Conservation (phyloP, 192 early-diverging fungal genomes). For the Backusella liffmaniae region DNA sequence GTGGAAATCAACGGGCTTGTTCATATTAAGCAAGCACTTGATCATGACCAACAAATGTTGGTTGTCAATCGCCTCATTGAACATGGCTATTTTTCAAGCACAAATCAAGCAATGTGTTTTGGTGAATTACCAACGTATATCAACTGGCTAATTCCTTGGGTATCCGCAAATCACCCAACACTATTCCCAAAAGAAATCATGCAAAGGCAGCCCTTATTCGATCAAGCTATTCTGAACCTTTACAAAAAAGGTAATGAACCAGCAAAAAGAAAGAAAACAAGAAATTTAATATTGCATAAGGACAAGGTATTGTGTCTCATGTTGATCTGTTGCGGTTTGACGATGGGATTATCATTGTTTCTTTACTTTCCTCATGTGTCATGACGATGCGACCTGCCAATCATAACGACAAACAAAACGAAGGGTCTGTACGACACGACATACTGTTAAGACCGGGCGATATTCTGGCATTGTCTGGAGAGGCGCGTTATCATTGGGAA, state of each 20-base stretch:
- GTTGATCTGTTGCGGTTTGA: conserved; percentile 51
- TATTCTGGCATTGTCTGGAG: conserved; percentile 38
- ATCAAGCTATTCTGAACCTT: conserved; percentile 52
- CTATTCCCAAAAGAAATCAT: conserved; percentile 32
- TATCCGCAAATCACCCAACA: not conserved
- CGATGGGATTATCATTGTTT: conserved; percentile 49
- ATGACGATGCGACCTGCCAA: conserved; percentile 49
- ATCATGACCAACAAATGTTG: conserved; percentile 32
- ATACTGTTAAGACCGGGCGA: conserved; percentile 44
- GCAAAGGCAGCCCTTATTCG: conserved; percentile 41
- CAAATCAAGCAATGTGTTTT: conserved; percentile 53
- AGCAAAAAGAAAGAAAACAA: not conserved
- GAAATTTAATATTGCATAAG: conserved; percentile 8
- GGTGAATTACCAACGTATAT: conserved; percentile 38
- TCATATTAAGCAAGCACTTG: conserved; percentile 23
- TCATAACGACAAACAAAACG: not conserved
- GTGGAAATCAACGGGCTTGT: conserved; percentile 25
- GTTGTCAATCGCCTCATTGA: conserved; percentile 26
- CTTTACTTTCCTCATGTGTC: conserved; percentile 45
- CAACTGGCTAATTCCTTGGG: conserved; percentile 20
- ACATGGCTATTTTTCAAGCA: conserved; percentile 19
- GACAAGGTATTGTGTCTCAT: conserved; percentile 48
- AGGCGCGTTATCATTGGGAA: conserved; percentile 47
- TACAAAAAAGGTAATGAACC: conserved; percentile 38
- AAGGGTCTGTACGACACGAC: conserved; percentile 7